phyloP scores from a whole-genome alignment of 805 yeast species.

The Wickerhamiella kurtzmanii region DNA sequence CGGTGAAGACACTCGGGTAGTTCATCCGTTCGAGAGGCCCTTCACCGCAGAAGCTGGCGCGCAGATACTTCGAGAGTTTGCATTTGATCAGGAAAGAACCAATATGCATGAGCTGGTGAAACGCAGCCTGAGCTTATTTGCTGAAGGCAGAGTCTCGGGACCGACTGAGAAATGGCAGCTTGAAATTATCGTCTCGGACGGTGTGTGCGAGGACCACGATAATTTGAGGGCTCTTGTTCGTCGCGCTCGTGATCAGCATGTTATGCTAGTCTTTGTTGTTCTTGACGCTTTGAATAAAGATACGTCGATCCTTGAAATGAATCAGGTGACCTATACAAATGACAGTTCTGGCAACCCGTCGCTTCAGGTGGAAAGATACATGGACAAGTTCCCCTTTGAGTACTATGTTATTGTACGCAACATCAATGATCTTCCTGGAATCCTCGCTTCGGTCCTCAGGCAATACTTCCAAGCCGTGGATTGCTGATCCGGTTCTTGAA shows the following conservation, averaged over 20 bases:
- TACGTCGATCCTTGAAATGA: constrained; percentile 83
- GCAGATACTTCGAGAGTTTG: constrained; percentile 72
- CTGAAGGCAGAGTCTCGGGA: constrained; percentile 38
- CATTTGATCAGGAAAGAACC: constrained; percentile 77
- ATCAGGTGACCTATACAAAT: constrained; percentile 73
- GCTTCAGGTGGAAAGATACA: constrained; percentile 66
- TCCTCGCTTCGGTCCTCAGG: constrained; percentile 75
- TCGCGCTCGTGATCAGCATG: constrained; percentile 77
- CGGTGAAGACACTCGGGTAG: constrained; percentile 71
- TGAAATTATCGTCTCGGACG: constrained; percentile 87
- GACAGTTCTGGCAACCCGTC: constrained; percentile 49
- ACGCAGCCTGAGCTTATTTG: constrained; percentile 61
- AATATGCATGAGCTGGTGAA: constrained; percentile 64
- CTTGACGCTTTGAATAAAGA: constrained; percentile 67
- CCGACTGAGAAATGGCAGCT: constrained; percentile 65
- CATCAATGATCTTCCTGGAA: constrained; percentile 79
- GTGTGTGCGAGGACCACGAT: constrained; percentile 92
- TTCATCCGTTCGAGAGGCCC: constrained; percentile 80
- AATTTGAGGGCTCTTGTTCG: constrained; percentile 73
- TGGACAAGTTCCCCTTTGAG: constrained; percentile 93
- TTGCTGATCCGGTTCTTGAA: background rate
- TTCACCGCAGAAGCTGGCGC: constrained; percentile 78
- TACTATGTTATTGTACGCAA: constrained; percentile 88
- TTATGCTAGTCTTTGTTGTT: constrained; percentile 89
- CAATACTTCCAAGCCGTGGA: constrained; percentile 53